Evolutionary conservation across 495 filamentous ascomycete genomes (phyloP), one percentile per base, ranked within the genome.

Genomic region (Durotheca rogersii): DNA sequence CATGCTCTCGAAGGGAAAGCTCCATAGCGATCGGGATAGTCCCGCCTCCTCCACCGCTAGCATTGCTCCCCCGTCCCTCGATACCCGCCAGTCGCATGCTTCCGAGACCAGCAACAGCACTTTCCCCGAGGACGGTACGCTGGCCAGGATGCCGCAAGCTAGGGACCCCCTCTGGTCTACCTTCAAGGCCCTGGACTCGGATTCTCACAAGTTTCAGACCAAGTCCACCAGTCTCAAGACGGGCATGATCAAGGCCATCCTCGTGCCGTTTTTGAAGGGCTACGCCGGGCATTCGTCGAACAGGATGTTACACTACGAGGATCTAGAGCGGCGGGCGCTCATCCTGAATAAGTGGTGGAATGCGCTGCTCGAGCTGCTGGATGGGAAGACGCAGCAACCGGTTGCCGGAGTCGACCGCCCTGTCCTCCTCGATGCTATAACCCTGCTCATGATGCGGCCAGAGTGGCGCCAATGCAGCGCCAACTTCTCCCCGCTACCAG

Each of bases 301-400:
- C 53, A 76, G 73, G 53, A 77, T 76, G 38, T 51, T 76, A 14
- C 72, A 81, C 21, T 77, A 89, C 4, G 93, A 96, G 73, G 90
- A 96, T 64, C 67, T 97, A 32, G 93, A 98, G 50, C 81, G 88
- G 27, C 77, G 93, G 46, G 80, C 87, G 3, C 82, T 82, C 29
- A 87, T 94, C 27, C 72, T 97, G 32, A 90, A 95, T 60, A 93
- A 89, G 63, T 98, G 93, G 93, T 98, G 93, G 93, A 88, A 80
- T 29, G 91, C 86, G 6, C 76, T 98, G 35, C 69, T 97, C 33
- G 89, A 91, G 47, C 83, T 96, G 75, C 78, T 96, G 33, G 84
- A 90, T 60, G 84, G 55, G 1, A 66, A 65, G 35, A 50, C 52
- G n/a, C 65, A 67, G 25, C 62, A 66, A 51, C 49, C 48, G 47